phyloP scores from a whole-genome alignment of 2,329 filamentous ascomycete genomes.

The Neonectria faginata region DNA sequence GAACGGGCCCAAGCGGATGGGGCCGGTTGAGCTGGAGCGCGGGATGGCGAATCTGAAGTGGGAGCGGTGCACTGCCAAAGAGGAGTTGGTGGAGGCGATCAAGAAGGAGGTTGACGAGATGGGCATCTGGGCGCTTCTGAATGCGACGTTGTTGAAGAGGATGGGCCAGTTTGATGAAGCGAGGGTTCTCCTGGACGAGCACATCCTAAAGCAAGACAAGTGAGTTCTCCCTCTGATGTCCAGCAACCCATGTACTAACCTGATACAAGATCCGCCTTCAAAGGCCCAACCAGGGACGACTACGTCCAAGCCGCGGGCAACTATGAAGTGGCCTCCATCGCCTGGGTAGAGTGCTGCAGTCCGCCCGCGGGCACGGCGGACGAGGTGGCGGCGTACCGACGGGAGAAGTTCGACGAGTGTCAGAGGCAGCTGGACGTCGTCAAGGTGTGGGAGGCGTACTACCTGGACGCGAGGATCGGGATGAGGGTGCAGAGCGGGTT shows the following conservation, averaged over 20 bases:
- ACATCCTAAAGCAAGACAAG: conserved; percentile 75
- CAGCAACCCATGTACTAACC: conserved; percentile 14
- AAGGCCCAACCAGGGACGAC: conserved; percentile 72
- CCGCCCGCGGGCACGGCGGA: conserved; percentile 48
- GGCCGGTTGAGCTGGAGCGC: conserved; percentile 69
- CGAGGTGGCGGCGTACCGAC: conserved; percentile 53
- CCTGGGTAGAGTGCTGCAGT: conserved; percentile 76
- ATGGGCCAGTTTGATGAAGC: conserved; percentile 74
- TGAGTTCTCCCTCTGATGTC: conserved; percentile 46
- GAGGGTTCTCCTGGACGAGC: conserved; percentile 69
- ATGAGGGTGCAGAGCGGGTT: conserved; percentile 78
- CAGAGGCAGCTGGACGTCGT: conserved; percentile 74
- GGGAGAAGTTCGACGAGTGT: conserved; percentile 69
- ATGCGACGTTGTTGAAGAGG: conserved; percentile 73
- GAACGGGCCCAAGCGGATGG: conserved; percentile 90
- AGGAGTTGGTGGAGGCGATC: conserved; percentile 58
- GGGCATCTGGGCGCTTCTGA: conserved; percentile 74
- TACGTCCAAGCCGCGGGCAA: conserved; percentile 79
- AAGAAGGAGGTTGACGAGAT: conserved; percentile 68
- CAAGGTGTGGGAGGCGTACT: conserved; percentile 76
- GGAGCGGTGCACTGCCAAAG: conserved; percentile 67
- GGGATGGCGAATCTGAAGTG: conserved; percentile 74
- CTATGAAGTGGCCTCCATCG: conserved; percentile 87
- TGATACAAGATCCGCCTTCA: conserved; percentile 61
- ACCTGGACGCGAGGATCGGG: conserved; percentile 79